Base-by-base conservation (phyloP, 1,139 yeast species). In the Entelexis sorbosivorans region DNA sequence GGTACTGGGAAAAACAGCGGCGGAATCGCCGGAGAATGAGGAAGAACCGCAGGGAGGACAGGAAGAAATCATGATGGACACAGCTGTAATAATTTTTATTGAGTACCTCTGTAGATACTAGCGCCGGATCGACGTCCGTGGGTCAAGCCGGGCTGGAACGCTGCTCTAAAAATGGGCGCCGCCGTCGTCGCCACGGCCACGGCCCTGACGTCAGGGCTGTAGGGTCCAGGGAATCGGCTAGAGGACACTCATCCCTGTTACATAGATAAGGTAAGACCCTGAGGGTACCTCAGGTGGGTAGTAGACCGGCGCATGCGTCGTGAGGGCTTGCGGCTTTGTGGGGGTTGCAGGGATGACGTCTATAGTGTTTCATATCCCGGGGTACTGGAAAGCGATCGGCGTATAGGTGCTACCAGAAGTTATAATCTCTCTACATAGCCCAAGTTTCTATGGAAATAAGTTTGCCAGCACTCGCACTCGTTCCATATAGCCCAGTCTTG, bases 1-100 rank as follows among this genome's bases (percentile, higher is more conserved):
- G 89, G 64, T 91, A 88, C 63, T 91, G 97, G 96, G 78, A 80
- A 32, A 75, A 83, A 60, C 96, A 88, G 71, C 74, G 82, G 80
- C 64, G 71, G 31, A 43, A 45, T 1, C 35, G 43, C 9, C 43
- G 33, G 13, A 26, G 50, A 38, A 13, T 34, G 5, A 45, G 46
- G 13, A 22, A 38, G 28, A 11, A 33, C 19, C 33, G 46, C 9
- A 29, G 39, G 28, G 26, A 22, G 11, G 43, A 39, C 7, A n/a
- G 11, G 13, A 42, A 31, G 28, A 42, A 29, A n/a, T 19, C 26
- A 3, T 42, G 16, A 31, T 31, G 14, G 9, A n/a, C 22, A 17
- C 9, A 5, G 17, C 16, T 32, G 31, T 28, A 28, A 2, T 28
- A 9, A 11, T 28, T 28, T 3, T 8, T 28, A 28, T 28, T 28